Evolutionary conservation across 1,284 basidiomycete genomes (phyloP).

Genomic region (Malassezia japonica): DNA sequence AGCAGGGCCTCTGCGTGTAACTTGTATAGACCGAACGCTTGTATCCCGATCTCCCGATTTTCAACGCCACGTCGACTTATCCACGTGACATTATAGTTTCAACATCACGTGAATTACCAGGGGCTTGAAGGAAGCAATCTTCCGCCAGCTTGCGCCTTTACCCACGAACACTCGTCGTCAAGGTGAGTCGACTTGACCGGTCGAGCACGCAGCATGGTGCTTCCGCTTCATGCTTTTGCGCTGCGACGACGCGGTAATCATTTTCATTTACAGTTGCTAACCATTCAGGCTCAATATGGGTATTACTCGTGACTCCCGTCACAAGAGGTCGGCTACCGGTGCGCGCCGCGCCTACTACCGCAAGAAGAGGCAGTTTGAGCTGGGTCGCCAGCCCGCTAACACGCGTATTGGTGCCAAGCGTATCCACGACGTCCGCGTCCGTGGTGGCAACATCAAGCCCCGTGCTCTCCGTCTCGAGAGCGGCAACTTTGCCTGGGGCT

Average conservation of each 20-base stretch:
- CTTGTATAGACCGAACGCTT: no score
- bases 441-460: slow-evolving; percentile 48
- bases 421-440: slow-evolving; percentile 47
- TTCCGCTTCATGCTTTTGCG: no score
- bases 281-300: slow-evolving; percentile 38
- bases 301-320: slow-evolving; percentile 48
- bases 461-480: slow-evolving; percentile 47
- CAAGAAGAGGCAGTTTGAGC: slow-evolving; percentile 48
- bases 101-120: slow-evolving; percentile 6
- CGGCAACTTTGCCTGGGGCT: slow-evolving; percentile 49
- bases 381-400: slow-evolving; percentile 48
- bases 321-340: slow-evolving; percentile 47
- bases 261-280: background rate
- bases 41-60: no score
- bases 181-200: slow-evolving; percentile 7
- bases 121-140: slow-evolving; percentile 9
- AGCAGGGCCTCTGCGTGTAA: no score
- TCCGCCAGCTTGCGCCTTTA: slow-evolving; percentile 9
- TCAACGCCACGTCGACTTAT: background rate
- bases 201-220: background rate
- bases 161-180: slow-evolving; percentile 18
- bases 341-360: slow-evolving; percentile 47
- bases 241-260: background rate
- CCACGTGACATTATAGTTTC: slow-evolving; percentile 5
- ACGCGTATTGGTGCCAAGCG: slow-evolving; percentile 48